These are phyloP conservation scores for Podaxis sp. DNA, from an alignment of 768 basidiomycete genomes.

Conservation along the genomic window DNA sequence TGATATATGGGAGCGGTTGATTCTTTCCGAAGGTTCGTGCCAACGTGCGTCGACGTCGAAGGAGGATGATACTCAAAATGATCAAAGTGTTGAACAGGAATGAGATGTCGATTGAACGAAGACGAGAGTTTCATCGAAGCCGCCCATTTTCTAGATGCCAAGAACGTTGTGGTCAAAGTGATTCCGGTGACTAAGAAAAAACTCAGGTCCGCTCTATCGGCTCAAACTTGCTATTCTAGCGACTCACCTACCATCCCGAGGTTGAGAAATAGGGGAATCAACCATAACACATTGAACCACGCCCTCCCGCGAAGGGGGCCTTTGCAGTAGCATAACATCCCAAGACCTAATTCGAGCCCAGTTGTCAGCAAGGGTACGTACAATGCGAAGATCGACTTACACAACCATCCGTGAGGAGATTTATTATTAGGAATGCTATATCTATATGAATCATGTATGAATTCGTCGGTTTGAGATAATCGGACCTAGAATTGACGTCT, in stretches of 20 bases:
- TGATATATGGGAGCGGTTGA: neutral
- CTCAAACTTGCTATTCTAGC: no score
- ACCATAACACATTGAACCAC: neutral
- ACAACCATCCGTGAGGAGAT: slow-evolving; percentile 2
- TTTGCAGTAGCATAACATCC: neutral
- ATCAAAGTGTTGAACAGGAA: neutral
- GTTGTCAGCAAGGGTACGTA: neutral
- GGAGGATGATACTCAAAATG: neutral
- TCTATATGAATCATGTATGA: neutral
- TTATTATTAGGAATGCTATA: neutral
- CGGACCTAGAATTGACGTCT: neutral
- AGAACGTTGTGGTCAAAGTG: neutral
- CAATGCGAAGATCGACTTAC: neutral
- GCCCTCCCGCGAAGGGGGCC: neutral
- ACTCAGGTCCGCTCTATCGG: neutral
- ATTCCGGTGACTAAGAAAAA: neutral
- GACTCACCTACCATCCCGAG: neutral
- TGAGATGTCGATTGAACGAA: slow-evolving; percentile 2
- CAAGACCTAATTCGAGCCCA: neutral
- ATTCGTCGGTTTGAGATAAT: neutral
- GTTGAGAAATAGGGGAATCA: neutral
- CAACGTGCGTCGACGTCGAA: neutral
- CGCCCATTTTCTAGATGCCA: neutral
- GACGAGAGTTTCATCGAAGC: neutral
- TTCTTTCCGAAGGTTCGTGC: neutral